Percentiles rank a stretch among this genome's conserved stretches.
Evolutionary conservation across 768 basidiomycete species (phyloP).

Genomic region (Boletus sp.): DNA sequence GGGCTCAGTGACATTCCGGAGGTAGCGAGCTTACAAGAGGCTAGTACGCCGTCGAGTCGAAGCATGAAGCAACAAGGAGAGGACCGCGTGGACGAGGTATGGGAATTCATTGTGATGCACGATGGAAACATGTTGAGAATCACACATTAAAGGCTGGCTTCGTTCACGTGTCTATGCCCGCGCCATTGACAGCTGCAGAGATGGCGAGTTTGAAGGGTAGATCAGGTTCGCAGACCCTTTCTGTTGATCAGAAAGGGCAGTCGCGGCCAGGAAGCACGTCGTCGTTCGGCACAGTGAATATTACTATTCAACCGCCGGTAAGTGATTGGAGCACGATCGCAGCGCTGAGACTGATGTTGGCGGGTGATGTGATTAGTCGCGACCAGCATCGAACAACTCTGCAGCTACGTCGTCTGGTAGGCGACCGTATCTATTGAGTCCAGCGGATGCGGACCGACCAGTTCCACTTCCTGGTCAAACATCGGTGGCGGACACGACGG

Average conservation of each 20-base stretch:
- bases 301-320: conserved; percentile 34
- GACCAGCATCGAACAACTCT: conserved; percentile 39
- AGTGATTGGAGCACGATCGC: conserved; percentile 3
- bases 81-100: conserved; percentile 36
- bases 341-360: conserved; percentile 4
- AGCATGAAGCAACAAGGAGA: conserved; percentile 38
- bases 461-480: conserved; percentile 29
- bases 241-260: conserved; percentile 18
- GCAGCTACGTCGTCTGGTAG: conserved; percentile 23
- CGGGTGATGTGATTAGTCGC: conserved; percentile 29
- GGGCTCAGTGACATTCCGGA: conserved; percentile 60
- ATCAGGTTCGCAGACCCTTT: conserved; percentile 21
- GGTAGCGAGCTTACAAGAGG: conserved; percentile 41
- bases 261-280: conserved; percentile 32
- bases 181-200: conserved; percentile 26
- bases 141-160: conserved; percentile 27
- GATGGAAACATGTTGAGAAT: conserved; percentile 11
- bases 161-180: conserved; percentile 36
- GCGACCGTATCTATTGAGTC: conserved; percentile 35
- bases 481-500: conserved; percentile 1
- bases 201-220: conserved; percentile 19
- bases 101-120: conserved; percentile 3
- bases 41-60: conserved; percentile 17
- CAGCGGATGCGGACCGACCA: conserved; percentile 40
- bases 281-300: conserved; percentile 31